Percentiles rank a stretch among this genome's conserved stretches.
Conservation (phyloP, 2,329 filamentous ascomycete species). For the Xylariaceae sp. region DNA sequence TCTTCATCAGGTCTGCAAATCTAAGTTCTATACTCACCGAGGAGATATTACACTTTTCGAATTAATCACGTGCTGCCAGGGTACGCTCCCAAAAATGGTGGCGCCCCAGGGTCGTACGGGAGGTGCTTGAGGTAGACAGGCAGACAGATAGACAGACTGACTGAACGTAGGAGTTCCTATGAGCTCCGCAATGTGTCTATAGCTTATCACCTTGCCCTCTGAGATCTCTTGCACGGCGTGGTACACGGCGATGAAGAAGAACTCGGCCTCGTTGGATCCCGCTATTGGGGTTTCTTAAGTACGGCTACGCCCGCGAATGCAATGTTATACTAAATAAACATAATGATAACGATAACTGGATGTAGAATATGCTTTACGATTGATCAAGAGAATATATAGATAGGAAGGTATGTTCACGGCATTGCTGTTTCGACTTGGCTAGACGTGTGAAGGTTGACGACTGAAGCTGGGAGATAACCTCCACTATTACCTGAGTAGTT, state of each 20-base stretch:
- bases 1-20: too few relatives aligned
- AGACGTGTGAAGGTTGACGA: too few relatives aligned
- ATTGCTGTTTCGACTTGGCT: too few relatives aligned
- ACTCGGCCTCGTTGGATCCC: constrained; percentile 75
- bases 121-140: constrained; percentile 84
- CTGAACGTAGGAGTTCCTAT: constrained; percentile 71
- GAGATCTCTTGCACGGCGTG: constrained; percentile 86
- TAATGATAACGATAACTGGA: too few relatives aligned
- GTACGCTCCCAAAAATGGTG: constrained; percentile 77
- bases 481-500: too few relatives aligned
- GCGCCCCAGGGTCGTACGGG: constrained; percentile 59
- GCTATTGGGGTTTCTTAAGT: too few relatives aligned
- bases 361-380: too few relatives aligned
- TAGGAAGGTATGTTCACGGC: neutral
- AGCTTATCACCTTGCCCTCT: constrained; percentile 81
- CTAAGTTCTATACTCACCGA: constrained; percentile 63
- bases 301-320: too few relatives aligned
- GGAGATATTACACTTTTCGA: constrained; percentile 85
- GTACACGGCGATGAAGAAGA: constrained; percentile 82
- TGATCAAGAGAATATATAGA: neutral
- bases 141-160: too few relatives aligned
- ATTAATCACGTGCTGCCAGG: constrained; percentile 95
- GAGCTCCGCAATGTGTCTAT: constrained; percentile 79
- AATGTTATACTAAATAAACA: too few relatives aligned
- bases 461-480: too few relatives aligned